A percentile compares a stretch with the other conserved stretches of the same genome.
Conservation (phyloP, 2,329 filamentous ascomycete genomes). For the Ophiostoma sp. region DNA sequence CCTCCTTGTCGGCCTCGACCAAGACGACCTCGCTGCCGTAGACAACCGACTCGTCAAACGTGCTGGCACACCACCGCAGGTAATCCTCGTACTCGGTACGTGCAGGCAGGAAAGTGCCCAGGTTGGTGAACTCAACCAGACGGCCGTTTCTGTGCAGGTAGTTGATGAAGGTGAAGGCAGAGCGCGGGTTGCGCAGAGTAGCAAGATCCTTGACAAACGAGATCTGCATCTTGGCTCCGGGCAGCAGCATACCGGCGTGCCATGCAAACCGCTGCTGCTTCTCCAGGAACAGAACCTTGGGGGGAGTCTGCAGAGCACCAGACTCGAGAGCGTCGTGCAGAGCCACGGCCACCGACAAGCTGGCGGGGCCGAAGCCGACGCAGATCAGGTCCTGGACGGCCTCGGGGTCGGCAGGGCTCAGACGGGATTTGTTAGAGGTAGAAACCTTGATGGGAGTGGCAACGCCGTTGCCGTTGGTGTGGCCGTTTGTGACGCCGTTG, state of each 20-base stretch:
- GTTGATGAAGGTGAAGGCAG: constrained; percentile 91
- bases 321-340: constrained; percentile 70
- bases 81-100: constrained; percentile 93
- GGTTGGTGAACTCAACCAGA: constrained; percentile 86
- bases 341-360: constrained; percentile 81
- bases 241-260: constrained; percentile 93
- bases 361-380: constrained; percentile 88
- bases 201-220: constrained; percentile 96
- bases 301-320: constrained; percentile 47
- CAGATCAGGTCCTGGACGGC: constrained; percentile 80
- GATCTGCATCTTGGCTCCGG: constrained; percentile 94
- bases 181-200: constrained; percentile 78
- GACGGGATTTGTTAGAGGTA: constrained; percentile 14
- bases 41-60: constrained; percentile 66
- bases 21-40: constrained; percentile 75
- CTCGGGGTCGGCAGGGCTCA: constrained; percentile 37
- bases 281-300: constrained; percentile 78
- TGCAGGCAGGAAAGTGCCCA: constrained; percentile 80
- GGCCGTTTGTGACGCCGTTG: constrained; percentile 1
- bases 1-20: constrained; percentile 52
- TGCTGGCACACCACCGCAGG: constrained; percentile 81
- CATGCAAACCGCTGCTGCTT: constrained; percentile 78
- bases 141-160: constrained; percentile 78
- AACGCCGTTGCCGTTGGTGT: constrained; percentile 12
- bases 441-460: not conserved